Conservation (phyloP, 2,329 filamentous ascomycete genomes). For the Ophiostoma pallidulum region DNA sequence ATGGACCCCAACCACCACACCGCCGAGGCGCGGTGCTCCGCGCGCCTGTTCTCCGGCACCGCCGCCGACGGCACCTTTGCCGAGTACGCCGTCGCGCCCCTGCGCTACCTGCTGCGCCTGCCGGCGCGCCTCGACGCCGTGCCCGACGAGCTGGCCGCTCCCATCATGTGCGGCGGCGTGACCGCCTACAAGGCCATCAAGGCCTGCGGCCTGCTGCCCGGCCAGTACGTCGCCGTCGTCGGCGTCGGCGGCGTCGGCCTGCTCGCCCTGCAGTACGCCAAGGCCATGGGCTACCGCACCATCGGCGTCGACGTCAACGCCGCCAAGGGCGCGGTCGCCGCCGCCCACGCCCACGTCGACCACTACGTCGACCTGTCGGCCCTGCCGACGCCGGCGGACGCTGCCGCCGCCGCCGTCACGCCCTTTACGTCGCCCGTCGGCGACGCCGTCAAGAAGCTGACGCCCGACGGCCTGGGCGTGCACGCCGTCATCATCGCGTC, state of each 20-base stretch:
- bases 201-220: constrained; percentile 22
- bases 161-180: constrained; percentile 33
- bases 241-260: constrained; percentile 32
- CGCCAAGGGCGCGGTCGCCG: constrained; percentile 21
- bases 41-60: constrained; percentile 25
- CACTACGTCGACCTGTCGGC: constrained; percentile 27
- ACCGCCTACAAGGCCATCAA: constrained; percentile 35
- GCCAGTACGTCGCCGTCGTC: constrained; percentile 28
- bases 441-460: constrained; percentile 20
- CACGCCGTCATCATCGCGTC: constrained; percentile 26
- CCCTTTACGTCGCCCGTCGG: constrained; percentile 15
- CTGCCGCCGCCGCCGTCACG: constrained; percentile 3
- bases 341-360: constrained; percentile 25
- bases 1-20: constrained; percentile 18
- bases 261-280: constrained; percentile 30
- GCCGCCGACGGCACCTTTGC: constrained; percentile 31
- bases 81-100: constrained; percentile 28
- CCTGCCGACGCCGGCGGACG: constrained; percentile 9
- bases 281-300: constrained; percentile 33
- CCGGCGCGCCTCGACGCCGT: constrained; percentile 22
- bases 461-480: constrained; percentile 17
- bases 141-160: constrained; percentile 29
- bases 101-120: constrained; percentile 25
- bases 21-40: constrained; percentile 29
- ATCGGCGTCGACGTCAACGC: constrained; percentile 30